These are phyloP conservation scores for Linnemannia hyalina DNA, from an alignment of 192 early-diverging fungal species.

Conservation along the genomic window DNA sequence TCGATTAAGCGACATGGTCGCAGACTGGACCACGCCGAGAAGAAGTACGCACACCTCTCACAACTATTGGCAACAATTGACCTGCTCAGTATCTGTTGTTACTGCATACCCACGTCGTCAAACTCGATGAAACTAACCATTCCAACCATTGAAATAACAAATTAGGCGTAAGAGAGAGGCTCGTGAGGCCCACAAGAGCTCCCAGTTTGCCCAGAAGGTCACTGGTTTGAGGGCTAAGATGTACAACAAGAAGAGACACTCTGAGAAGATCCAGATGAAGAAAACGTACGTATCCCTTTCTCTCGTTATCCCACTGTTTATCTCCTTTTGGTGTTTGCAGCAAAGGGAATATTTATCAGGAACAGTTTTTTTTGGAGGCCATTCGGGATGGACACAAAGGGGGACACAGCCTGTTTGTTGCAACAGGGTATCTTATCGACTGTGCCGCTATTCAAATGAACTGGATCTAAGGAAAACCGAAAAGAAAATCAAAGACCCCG, in stretches of 20 bases:
- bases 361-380: not conserved
- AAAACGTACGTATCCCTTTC: slow-evolving; percentile 79
- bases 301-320: not conserved
- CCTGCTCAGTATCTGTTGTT: not conserved
- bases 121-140: not conserved
- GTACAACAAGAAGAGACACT: slow-evolving; percentile 97
- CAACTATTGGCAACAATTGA: not conserved
- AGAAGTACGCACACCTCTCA: slow-evolving; percentile 73
- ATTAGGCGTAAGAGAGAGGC: slow-evolving; percentile 94
- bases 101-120: no score
- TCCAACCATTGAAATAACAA: not conserved
- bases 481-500: not conserved
- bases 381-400: not conserved
- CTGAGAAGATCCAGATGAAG: slow-evolving; percentile 99
- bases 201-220: slow-evolving; percentile 96
- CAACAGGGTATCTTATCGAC: no score
- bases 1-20: slow-evolving; percentile 97
- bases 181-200: slow-evolving; percentile 90
- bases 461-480: no score
- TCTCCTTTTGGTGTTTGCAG: not conserved
- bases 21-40: slow-evolving; percentile 93
- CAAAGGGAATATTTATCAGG: not conserved
- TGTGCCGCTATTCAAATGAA: no score
- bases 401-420: no score
- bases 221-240: slow-evolving; percentile 98